These are phyloP conservation scores for Pinus taeda DNA, from an alignment of 75 land plant genomes.

Conservation along the genomic window DNA sequence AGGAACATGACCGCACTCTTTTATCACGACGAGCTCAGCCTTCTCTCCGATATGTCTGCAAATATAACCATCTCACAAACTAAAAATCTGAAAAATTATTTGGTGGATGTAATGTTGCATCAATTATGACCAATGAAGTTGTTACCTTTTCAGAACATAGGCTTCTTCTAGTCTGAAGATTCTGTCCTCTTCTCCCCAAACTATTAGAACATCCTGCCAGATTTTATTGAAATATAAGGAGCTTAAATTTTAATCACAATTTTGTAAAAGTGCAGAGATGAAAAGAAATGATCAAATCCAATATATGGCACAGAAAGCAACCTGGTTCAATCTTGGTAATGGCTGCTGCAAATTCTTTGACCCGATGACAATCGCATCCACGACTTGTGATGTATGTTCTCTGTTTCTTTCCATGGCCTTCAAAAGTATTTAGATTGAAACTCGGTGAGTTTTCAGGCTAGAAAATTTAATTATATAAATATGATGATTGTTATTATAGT, in stretches of 20 bases:
- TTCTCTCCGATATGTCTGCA: conserved; percentile 68
- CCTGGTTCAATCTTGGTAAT: not conserved
- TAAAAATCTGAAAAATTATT: not conserved
- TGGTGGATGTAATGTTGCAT: not conserved
- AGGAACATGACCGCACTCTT: conserved; percentile 68
- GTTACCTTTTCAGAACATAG: conserved; percentile 38
- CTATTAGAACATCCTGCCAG: conserved; percentile 23
- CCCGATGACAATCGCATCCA: not conserved
- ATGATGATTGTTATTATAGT: too few relatives aligned
- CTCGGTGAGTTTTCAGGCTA: not conserved
- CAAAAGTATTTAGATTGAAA: not conserved
- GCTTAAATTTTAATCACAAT: too few relatives aligned
- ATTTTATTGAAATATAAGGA: too few relatives aligned
- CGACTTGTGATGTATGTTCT: not conserved
- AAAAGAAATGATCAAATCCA: too few relatives aligned
- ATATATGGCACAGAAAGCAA: too few relatives aligned
- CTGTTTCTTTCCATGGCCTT: not conserved
- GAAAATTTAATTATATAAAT: too few relatives aligned
- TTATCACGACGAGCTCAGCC: conserved; percentile 57
- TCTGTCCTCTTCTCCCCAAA: conserved; percentile 81
- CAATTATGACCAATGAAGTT: not conserved
- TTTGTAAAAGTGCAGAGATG: too few relatives aligned
- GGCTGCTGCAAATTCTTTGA: not conserved
- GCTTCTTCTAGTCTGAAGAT: conserved; percentile 68
- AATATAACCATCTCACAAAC: not conserved